A percentile compares a stretch with the other conserved stretches of the same genome.
These are phyloP conservation scores for Pleurotus sapidus DNA, from an alignment of 768 basidiomycete species.

Conservation along the genomic window DNA sequence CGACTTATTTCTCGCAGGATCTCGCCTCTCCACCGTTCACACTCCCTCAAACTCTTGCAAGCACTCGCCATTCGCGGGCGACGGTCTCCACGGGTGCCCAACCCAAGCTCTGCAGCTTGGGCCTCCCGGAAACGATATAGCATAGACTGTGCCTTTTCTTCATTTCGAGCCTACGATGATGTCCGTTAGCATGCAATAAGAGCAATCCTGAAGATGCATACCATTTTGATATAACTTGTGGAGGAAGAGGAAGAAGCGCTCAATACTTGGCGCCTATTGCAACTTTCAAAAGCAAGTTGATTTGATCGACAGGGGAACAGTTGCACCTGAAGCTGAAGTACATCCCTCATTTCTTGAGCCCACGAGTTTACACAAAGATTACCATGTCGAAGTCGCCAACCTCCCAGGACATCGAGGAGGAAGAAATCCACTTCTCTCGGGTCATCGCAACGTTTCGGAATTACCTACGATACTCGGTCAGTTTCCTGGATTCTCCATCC, in stretches of 20 bases:
- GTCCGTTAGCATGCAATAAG: background rate
- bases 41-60: slow-evolving; percentile 89
- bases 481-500: slow-evolving; percentile 13
- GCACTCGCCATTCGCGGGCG: slow-evolving; percentile 89
- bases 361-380: too few relatives aligned
- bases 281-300: background rate
- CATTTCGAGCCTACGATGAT: slow-evolving; percentile 83
- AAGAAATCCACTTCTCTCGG: slow-evolving; percentile 70
- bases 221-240: background rate
- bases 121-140: slow-evolving; percentile 95
- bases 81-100: slow-evolving; percentile 81
- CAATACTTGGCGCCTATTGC: background rate
- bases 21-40: slow-evolving; percentile 95
- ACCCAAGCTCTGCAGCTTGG: slow-evolving; percentile 92
- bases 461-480: slow-evolving; percentile 74
- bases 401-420: slow-evolving; percentile 35
- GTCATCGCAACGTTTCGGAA: slow-evolving; percentile 73
- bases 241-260: background rate
- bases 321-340: too few relatives aligned
- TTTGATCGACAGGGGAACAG: background rate
- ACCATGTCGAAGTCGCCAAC: background rate
- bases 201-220: background rate
- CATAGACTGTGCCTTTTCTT: slow-evolving; percentile 97
- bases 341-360: too few relatives aligned
- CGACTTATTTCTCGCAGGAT: slow-evolving; percentile 91